These are phyloP conservation scores for Rhizopus arrhizus DNA, from an alignment of 371 early-diverging fungal species.

Conservation along the genomic window DNA sequence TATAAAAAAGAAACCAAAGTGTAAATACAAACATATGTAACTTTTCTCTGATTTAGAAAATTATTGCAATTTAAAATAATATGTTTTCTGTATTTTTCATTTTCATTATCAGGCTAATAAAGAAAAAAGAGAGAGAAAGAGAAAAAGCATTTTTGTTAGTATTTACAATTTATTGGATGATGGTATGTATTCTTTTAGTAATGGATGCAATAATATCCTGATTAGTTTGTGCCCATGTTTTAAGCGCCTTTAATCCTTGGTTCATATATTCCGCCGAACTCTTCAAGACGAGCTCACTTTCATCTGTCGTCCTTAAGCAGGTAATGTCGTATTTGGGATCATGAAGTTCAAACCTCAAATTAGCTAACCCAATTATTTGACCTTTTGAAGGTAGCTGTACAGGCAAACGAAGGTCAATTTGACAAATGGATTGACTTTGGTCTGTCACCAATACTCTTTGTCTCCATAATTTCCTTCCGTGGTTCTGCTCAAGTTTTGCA, in stretches of 20 bases:
- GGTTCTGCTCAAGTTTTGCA: constrained; percentile 3
- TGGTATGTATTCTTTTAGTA: constrained; percentile 1
- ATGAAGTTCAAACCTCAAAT: constrained; percentile 32
- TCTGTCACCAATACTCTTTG: constrained; percentile 41
- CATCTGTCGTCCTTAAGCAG: constrained; percentile 32
- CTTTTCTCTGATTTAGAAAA: no score
- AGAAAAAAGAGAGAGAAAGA: neutral
- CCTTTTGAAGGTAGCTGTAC: constrained; percentile 21
- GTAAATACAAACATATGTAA: no score
- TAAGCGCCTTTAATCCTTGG: constrained; percentile 7
- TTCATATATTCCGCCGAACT: constrained; percentile 17
- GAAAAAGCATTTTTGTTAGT: neutral
- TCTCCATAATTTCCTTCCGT: constrained; percentile 28
- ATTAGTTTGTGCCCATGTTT: constrained; percentile 9
- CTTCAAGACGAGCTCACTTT: constrained; percentile 30
- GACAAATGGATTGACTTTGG: constrained; percentile 30
- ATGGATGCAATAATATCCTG: constrained; percentile 2
- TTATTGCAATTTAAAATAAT: no score
- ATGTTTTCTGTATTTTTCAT: no score
- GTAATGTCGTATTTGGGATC: constrained; percentile 40
- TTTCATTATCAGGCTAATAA: no score
- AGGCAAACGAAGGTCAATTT: constrained; percentile 26
- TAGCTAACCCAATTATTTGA: constrained; percentile 34
- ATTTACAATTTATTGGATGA: constrained; percentile 1
- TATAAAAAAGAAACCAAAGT: neutral